These are phyloP conservation scores for Pistacia integerrima DNA, from an alignment of 345 rosid genomes.

Conservation along the genomic window DNA sequence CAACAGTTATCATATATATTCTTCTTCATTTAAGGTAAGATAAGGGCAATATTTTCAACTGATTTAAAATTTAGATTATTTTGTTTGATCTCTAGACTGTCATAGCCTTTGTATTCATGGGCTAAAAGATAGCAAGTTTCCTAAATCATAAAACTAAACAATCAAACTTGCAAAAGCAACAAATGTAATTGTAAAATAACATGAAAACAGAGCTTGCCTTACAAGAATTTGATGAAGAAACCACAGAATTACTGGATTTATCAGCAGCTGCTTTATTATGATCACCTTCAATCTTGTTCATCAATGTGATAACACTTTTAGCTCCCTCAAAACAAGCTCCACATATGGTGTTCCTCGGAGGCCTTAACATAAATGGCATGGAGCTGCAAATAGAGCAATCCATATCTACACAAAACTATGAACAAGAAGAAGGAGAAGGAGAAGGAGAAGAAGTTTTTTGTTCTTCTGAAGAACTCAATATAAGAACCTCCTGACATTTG, in stretches of 20 bases:
- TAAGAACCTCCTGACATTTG: not conserved
- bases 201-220: conserved; percentile 57
- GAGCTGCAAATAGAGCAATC: conserved; percentile 85
- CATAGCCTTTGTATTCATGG: too few relatives aligned
- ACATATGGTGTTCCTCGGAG: conserved; percentile 89
- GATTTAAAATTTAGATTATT: too few relatives aligned
- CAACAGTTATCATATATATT: too few relatives aligned
- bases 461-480: conserved; percentile 35
- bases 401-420: conserved; percentile 34
- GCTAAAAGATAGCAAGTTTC: not conserved
- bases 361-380: conserved; percentile 70
- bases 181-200: not conserved
- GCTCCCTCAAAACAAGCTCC: conserved; percentile 78
- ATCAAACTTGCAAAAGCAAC: not conserved
- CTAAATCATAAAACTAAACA: not conserved
- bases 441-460: conserved; percentile 20
- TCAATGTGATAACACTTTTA: conserved; percentile 46
- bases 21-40: too few relatives aligned
- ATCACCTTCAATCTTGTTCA: conserved; percentile 56
- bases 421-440: conserved; percentile 1
- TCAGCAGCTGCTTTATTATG: conserved; percentile 13
- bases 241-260: conserved; percentile 2
- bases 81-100: too few relatives aligned
- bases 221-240: conserved; percentile 41
- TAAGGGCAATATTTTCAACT: too few relatives aligned